Conservation (phyloP, 352 stramenopile genomes). For the Pythium chondricola region DNA sequence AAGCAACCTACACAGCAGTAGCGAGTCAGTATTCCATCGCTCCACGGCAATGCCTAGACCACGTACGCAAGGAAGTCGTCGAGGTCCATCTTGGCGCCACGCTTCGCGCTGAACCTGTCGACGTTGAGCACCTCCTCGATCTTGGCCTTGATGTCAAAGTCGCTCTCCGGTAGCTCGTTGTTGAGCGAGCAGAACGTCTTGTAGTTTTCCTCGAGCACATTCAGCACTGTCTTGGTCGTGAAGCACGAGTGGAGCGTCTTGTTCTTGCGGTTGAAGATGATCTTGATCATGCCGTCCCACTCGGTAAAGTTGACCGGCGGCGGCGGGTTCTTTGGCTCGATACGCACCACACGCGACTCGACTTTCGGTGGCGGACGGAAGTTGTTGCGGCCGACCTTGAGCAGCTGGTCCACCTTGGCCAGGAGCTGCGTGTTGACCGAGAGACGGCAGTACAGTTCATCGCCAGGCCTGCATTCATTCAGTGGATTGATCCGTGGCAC, state of each 20-base stretch:
- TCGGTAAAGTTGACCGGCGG: conserved; percentile 99
- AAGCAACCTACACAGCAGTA: conserved; percentile 59
- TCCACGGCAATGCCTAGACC: not conserved
- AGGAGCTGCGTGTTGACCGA: conserved; percentile 99
- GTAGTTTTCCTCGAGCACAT: conserved; percentile 95
- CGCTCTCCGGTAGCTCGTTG: conserved; percentile 67
- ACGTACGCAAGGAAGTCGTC: conserved; percentile 96
- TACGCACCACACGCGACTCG: conserved; percentile 94
- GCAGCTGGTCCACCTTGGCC: conserved; percentile 97
- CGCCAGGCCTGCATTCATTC: conserved; percentile 80
- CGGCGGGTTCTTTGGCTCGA: conserved; percentile 97
- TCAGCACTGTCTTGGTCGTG: conserved; percentile 95
- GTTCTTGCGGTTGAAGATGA: conserved; percentile 99
- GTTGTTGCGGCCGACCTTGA: conserved; percentile 99
- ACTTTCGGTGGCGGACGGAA: conserved; percentile 98
- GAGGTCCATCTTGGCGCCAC: conserved; percentile 95
- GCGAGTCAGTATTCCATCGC: not conserved
- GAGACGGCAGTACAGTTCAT: conserved; percentile 97
- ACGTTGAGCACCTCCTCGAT: conserved; percentile 92
- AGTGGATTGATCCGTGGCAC: too few species aligned
- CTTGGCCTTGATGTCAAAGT: conserved; percentile 89
- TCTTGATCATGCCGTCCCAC: conserved; percentile 99
- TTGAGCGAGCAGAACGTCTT: conserved; percentile 93
- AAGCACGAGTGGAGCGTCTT: conserved; percentile 97
- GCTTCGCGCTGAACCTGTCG: conserved; percentile 81